Conservation (phyloP, 2,329 filamentous ascomycete genomes). For the Malbranchea zuffiana region DNA sequence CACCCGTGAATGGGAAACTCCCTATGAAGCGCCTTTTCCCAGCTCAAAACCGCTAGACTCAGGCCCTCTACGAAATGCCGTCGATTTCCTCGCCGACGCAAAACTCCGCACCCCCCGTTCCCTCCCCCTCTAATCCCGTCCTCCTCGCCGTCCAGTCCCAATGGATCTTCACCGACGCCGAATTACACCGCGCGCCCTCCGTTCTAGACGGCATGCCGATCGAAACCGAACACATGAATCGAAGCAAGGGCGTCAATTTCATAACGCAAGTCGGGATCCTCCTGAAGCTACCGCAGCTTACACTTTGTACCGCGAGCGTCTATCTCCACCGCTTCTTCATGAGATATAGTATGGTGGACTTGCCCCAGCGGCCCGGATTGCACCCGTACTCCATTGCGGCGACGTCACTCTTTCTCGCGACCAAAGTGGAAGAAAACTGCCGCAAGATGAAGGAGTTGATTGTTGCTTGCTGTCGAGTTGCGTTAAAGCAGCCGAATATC, state of each 20-base stretch:
- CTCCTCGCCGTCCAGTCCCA: conserved; percentile 53
- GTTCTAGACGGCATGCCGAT: conserved; percentile 69
- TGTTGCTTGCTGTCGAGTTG: conserved; percentile 83
- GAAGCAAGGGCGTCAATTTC: conserved; percentile 91
- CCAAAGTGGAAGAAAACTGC: conserved; percentile 95
- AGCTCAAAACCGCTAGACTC: not conserved
- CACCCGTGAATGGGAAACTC: not conserved
- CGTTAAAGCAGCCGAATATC: conserved; percentile 84
- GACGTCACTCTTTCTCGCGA: conserved; percentile 83
- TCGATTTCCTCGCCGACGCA: conserved; percentile 23
- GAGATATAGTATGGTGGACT: conserved; percentile 68
- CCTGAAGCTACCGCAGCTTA: conserved; percentile 83
- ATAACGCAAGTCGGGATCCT: conserved; percentile 89
- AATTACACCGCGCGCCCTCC: conserved; percentile 72
- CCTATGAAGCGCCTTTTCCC: not conserved
- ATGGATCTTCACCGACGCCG: conserved; percentile 81
- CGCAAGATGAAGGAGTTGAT: conserved; percentile 93
- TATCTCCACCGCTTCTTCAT: conserved; percentile 97
- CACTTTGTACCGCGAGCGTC: conserved; percentile 79
- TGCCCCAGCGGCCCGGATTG: conserved; percentile 56
- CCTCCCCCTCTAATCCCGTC: conserved; percentile 36
- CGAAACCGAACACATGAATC: conserved; percentile 65
- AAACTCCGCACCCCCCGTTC: conserved; percentile 22
- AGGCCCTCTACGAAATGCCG: conserved; percentile 10
- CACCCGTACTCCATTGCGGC: conserved; percentile 93